Evolutionary conservation across 306 rosid species (phyloP), one percentile per base, ranked within the genome.

Genomic region (Quercus rubra): DNA sequence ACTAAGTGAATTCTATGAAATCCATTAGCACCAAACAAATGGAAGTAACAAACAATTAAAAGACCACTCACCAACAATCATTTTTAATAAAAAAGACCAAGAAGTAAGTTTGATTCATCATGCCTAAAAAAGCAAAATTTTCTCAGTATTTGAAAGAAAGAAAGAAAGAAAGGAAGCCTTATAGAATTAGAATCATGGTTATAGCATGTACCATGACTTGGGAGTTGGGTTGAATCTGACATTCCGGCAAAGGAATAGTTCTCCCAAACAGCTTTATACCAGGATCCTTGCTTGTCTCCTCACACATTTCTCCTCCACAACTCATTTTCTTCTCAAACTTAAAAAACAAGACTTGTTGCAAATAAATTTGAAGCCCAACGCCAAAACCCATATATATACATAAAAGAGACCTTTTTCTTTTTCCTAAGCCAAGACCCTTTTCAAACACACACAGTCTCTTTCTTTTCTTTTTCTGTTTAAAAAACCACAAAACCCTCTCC

Each of bases 261-360:
- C 86, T 77, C 19, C 97, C 97, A 70, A 90, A 92, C 73, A 92
- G 92, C 83, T 66, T 90, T 51, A 92, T 87, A 71, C 85, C 90
- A 13, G 70, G 81, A 88, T 88, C 87, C 83, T 76, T 82, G 30
- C 66, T 30, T n/a, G 12, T 19, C 70, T 28, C 61, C 73, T 77
- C 52, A 77, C 82, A 74, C 86, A 80, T 83, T 62, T 55, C 74
- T 55, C 76, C 78, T 31, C 35, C 71, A 83, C 59, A 4, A 64
- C 54, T 83, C 74, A 74, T 81, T 20, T 71, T 19, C 54, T 73
- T 33, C 25, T 73, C 78, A 30, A 41, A 79, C 5, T 21, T 13
- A 28, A 28, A 79, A 28, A 46, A 27, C 15, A 43, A 43, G 11
- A 54, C 74, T 74, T 18, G 31, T 23, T 27, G 27, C 21, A 51